A percentile compares a stretch with the other conserved stretches of the same genome.
Conservation (phyloP, 768 basidiomycete genomes). For the Mrakia hoshinonis region DNA sequence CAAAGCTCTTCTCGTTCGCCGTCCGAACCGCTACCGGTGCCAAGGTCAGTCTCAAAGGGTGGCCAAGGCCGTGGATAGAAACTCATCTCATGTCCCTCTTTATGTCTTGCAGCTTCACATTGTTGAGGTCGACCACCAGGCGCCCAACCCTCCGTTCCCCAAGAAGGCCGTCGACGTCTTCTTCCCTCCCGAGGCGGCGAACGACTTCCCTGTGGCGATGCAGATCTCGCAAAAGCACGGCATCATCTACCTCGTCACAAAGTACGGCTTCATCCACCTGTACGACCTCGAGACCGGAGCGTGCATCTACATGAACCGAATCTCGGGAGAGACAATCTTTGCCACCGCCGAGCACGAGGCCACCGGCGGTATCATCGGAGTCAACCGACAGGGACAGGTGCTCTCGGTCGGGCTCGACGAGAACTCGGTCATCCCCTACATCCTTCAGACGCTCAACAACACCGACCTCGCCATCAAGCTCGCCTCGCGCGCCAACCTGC, state of each 20-base stretch:
- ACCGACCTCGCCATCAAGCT: conserved; percentile 96
- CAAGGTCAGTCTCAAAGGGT: conserved; percentile 54
- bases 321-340: conserved; percentile 98
- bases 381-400: conserved; percentile 99
- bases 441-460: conserved; percentile 84
- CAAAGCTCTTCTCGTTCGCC: conserved; percentile 90
- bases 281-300: conserved; percentile 96
- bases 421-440: conserved; percentile 89
- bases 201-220: conserved; percentile 99
- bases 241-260: conserved; percentile 93
- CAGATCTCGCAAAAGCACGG: conserved; percentile 96
- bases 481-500: conserved; percentile 88
- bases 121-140: conserved; percentile 93
- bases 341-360: conserved; percentile 94
- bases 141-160: conserved; percentile 80
- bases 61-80: background rate
- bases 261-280: conserved; percentile 97
- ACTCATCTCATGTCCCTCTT: background rate
- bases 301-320: conserved; percentile 99
- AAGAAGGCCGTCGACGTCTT: conserved; percentile 99
- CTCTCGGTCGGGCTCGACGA: conserved; percentile 95
- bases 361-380: conserved; percentile 90
- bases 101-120: conserved; percentile 66
- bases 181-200: conserved; percentile 95
- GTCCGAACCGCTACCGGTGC: conserved; percentile 95